Base-by-base conservation (phyloP, 805 yeast species). In the Candida railenensis region DNA sequence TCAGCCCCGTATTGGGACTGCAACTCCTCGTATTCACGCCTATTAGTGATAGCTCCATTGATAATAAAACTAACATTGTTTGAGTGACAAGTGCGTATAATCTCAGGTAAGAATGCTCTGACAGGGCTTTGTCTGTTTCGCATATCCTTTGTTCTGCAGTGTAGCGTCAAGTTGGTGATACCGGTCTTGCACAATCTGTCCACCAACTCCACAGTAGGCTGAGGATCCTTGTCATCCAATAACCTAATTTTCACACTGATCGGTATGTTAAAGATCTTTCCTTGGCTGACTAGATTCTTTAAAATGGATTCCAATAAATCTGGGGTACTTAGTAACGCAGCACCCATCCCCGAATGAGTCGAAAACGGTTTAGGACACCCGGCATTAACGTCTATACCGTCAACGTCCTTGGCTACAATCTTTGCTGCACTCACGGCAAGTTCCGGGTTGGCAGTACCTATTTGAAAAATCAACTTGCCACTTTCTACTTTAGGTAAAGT, bases 281-380 rank as follows among this genome's bases (percentile, higher is more conserved):
- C 91, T 52, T 89, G 73, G 20, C 76, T 76, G 1, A 94, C 97
- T 42, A 94, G 67, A 5, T 77, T 76, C 3, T 65, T 65, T 49
- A 94, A 67, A 25, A 94, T 94, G 14, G 76, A 74, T 53, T 85
- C 86, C 15, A 94, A 71, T 34, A 80, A 67, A 39, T 88, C 96
- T 0, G 98, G 97, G 0, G 91, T 88, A 28, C 76, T 71, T 46
- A 94, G 71, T 40, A 94, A 71, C 0, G 96, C 97, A 2, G 98
- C 96, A 3, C 99, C 99, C 98, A 94, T 94, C 1, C 99, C 99
- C 0, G 95, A 76, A 64, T 94, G 99, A 2, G 90, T 77, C 1
- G 96, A 87, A 58, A 94, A 94, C 54, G 90, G 97, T 62, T 92
- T 94, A 2, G 99, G 99, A 67, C 99, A 94, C 3, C 99, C 99